Base-by-base conservation (phyloP, 2,329 filamentous ascomycete species). In the Pseudocercospora fuligena region DNA sequence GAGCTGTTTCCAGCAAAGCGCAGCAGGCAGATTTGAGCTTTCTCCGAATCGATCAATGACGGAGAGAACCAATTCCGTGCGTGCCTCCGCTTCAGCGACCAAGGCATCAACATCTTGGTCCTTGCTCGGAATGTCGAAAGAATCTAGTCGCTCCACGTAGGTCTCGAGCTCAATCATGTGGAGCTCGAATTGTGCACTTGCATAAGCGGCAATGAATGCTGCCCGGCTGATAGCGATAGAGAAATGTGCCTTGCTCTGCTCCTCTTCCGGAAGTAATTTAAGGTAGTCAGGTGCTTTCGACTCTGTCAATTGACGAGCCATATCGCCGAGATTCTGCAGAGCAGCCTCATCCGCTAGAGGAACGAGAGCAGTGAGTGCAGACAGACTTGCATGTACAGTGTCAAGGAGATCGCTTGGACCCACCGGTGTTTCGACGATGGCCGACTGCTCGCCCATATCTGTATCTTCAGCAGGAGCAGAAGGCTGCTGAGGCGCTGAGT, bases 401-500 rank as follows among this genome's bases (percentile, higher is more conserved):
- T 93, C 90, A 1, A 92, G 80, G 6, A 93, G 83, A 1, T 88
- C 87, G 57, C 84, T 82, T 27, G 87, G 84, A 1, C 89, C 90
- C 27, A 91, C 81, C 0, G 89, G 87, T 69, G 90, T 88, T 62
- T 90, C 82, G n/a, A 92, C 83, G 3, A 83, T 86, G 19, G 88
- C 89, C 85, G 88, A 91, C 72, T 89, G 85, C 66, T 88, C 88
- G 51, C 76, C 76, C 31, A 71, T 75, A 66, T 73, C 72, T 1
- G 72, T 72, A 19, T 79, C 76, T 12, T 63, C 7, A 19, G 57
- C 66, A 5, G 70, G 61, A 5, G 65, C 66, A 3, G 65, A 2
- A 4, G 60, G 62, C 9, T 65, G 64, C 46, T 33, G 66, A 33
- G 66, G 40, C 56, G 70, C 72, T 16, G 71, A 62, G 4, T 66